A percentile compares a stretch with the other conserved stretches of the same genome.
These are phyloP conservation scores for Globisporangium radiosum DNA, from an alignment of 352 stramenopile genomes.

Conservation along the genomic window DNA sequence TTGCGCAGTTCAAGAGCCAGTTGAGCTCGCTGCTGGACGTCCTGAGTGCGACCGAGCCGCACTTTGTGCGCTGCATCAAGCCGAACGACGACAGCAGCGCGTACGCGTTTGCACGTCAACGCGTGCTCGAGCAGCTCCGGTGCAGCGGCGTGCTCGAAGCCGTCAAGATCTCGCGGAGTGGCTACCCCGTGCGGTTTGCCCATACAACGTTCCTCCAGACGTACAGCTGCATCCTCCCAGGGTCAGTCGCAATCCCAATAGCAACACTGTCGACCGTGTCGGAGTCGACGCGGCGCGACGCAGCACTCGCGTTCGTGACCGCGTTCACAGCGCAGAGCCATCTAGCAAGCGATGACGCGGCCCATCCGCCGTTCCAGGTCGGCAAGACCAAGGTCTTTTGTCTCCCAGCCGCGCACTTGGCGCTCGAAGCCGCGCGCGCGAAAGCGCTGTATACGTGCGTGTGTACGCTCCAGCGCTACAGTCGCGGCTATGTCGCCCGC, in stretches of 20 bases:
- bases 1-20: conserved; percentile 93
- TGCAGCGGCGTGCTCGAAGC: conserved; percentile 86
- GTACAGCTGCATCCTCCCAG: conserved; percentile 61
- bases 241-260: conserved; percentile 16
- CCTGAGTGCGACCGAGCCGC: conserved; percentile 91
- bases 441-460: conserved; percentile 70
- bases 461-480: conserved; percentile 70
- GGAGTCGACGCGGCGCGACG: conserved; percentile 26
- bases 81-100: conserved; percentile 71
- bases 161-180: conserved; percentile 83
- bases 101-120: conserved; percentile 50
- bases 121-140: conserved; percentile 76
- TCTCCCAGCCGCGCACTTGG: conserved; percentile 58
- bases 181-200: conserved; percentile 92
- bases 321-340: conserved; percentile 31
- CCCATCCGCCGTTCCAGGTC: conserved; percentile 66
- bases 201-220: conserved; percentile 91
- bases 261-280: too few relatives aligned
- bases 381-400: conserved; percentile 83
- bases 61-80: conserved; percentile 90
- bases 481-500: conserved; percentile 48
- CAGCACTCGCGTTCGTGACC: conserved; percentile 41
- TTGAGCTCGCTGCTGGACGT: conserved; percentile 90
- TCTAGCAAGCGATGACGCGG: conserved; percentile 23
- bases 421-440: conserved; percentile 47